Evolutionary conservation across 768 basidiomycete genomes (phyloP), one percentile per base, ranked within the genome.

Genomic region (Boletus rex-veris): DNA sequence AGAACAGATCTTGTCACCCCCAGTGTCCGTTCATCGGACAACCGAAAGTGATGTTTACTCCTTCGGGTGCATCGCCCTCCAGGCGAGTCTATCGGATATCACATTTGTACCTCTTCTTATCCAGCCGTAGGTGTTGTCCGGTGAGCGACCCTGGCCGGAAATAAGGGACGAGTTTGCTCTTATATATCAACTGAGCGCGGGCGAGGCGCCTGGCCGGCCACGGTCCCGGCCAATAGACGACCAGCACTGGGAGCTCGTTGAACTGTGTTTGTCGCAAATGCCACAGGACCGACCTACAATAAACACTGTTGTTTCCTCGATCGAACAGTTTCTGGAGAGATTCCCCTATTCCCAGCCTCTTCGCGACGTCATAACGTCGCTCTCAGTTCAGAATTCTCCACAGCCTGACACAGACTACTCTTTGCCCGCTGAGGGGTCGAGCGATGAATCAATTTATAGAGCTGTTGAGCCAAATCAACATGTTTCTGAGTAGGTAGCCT

Each of bases 21-120:
- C 15, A 8, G 7, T 21, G 16, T 5, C 0, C 1, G 28, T 37
- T 18, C 1, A 1, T 18, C 37, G 30, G 37, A 48, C 45, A 24
- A n/a, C 51, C 5, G 7, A 39, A 24, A 48, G 28, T 18, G 51
- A 52, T 40, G 7, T 52, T 10, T 52, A 52, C 16, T 52, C 51
- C 10, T 48, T 52, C 31, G 51, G 51, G 11, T 48, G 45, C 4
- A 48, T 52, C 3, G 45, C 30, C 5, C 30, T 39, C 21, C 45
- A 48, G 45, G 51, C 19, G 47, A 38, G 36, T 46, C 14, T 15
- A 7, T 30, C 3, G 4, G 14, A 45, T 11, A 14, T 3, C 3
- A 10, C 18, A n/a, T 5, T 11, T 4, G 18, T 30, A 1, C 1
- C 28, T 14, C 4, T 46, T 44, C 35, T 51, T 30, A 51, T 36